Evolutionary conservation across 2,329 filamentous ascomycete species (phyloP).

Genomic region (Trichoderma sp.): DNA sequence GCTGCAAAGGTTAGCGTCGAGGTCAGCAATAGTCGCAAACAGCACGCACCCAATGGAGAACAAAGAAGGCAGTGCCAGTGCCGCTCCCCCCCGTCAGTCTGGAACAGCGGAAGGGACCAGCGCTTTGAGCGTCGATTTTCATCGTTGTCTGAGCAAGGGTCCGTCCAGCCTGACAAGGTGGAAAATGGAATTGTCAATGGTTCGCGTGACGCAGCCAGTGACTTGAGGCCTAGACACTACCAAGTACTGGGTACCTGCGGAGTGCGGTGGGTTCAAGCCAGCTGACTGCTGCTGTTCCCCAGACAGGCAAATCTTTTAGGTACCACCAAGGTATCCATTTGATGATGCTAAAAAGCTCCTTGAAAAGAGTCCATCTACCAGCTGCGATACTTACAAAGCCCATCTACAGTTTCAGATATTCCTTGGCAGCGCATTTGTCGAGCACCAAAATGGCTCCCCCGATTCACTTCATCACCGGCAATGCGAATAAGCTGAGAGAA

Average conservation of each 20-base stretch:
- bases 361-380: not conserved
- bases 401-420: not conserved
- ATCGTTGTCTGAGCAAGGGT: constrained; percentile 1
- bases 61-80: not conserved
- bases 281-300: not conserved
- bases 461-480: constrained; percentile 94
- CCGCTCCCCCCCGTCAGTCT: not conserved
- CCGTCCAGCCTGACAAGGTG: not conserved
- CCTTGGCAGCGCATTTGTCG: not conserved
- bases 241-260: not conserved
- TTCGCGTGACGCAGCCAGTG: not conserved
- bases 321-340: not conserved
- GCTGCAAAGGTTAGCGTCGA: not conserved
- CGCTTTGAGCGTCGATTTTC: constrained; percentile 4
- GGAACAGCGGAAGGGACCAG: not conserved
- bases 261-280: not conserved
- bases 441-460: constrained; percentile 21
- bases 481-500: constrained; percentile 89
- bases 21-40: not conserved
- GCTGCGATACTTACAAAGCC: not conserved
- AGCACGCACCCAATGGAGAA: not conserved
- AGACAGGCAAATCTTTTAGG: not conserved
- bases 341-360: not conserved
- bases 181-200: not conserved
- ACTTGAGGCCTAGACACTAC: not conserved